Percentiles rank a stretch among this genome's conserved stretches.
phyloP scores from a whole-genome alignment of 192 early-diverging fungal genomes.

The Gaertneriomyces sp. region DNA sequence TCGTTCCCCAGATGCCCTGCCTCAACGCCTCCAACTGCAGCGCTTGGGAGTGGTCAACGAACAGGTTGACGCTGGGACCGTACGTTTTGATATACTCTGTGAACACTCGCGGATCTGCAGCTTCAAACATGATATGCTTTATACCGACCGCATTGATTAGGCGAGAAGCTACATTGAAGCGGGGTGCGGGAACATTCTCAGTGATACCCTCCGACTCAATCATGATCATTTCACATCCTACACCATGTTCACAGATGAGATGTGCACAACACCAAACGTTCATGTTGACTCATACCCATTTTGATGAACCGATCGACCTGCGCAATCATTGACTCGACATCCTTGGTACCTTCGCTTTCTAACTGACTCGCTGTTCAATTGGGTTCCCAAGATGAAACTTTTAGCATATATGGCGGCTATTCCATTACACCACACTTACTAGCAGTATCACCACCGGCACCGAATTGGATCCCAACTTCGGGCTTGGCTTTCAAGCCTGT shows the following conservation, averaged over 20 bases:
- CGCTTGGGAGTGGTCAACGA: slow-evolving; percentile 4
- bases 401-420: too few species aligned
- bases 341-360: not conserved
- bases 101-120: slow-evolving; percentile 8
- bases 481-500: slow-evolving; percentile 2
- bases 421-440: not conserved
- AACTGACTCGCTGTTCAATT: not conserved
- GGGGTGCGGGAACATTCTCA: slow-evolving; percentile 1
- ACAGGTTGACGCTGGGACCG: slow-evolving; percentile 5
- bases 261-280: not conserved
- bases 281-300: not conserved
- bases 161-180: not conserved
- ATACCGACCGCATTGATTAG: slow-evolving; percentile 3
- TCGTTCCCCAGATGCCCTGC: slow-evolving; percentile 4
- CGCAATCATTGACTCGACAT: not conserved
- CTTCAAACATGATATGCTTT: slow-evolving; percentile 2
- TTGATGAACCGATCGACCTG: not conserved
- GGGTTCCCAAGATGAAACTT: too few species aligned
- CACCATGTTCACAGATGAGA: not conserved
- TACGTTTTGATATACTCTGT: slow-evolving; percentile 2
- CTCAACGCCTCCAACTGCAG: slow-evolving; percentile 5
- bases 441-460: not conserved
- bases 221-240: slow-evolving; percentile 9
- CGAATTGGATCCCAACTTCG: slow-evolving; percentile 6
- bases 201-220: slow-evolving; percentile 5